Evolutionary conservation across 176 grass and related monocot species (phyloP).

Genomic region (Raddia guianensis): DNA sequence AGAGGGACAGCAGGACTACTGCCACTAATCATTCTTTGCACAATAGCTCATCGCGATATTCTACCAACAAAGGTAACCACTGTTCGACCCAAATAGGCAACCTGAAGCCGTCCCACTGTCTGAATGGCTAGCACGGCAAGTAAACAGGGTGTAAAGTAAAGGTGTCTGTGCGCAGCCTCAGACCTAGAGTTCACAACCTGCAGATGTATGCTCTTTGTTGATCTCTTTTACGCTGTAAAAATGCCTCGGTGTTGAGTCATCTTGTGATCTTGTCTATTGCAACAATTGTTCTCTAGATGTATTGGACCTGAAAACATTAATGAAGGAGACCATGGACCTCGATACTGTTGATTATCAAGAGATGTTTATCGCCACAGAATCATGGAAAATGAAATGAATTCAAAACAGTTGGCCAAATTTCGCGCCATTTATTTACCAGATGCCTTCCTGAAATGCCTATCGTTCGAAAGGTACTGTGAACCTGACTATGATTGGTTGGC

Average conservation of each 20-base stretch:
- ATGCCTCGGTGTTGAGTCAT: too few relatives aligned
- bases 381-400: too few relatives aligned
- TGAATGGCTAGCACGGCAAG: constrained; percentile 31
- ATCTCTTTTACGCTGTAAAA: not conserved
- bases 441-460: too few relatives aligned
- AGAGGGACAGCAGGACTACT: constrained; percentile 6
- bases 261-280: not conserved
- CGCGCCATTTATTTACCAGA: too few relatives aligned
- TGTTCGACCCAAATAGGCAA: not conserved
- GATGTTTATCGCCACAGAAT: too few relatives aligned
- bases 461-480: too few relatives aligned
- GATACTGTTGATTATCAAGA: too few relatives aligned
- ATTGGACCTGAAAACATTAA: not conserved
- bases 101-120: not conserved
- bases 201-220: not conserved
- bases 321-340: not conserved
- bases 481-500: not conserved
- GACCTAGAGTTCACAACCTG: not conserved
- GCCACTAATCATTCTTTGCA: constrained; percentile 24
- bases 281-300: not conserved
- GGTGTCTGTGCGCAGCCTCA: not conserved
- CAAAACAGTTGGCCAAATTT: not conserved
- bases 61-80: constrained; percentile 20
- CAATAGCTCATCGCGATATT: constrained; percentile 1
- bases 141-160: constrained; percentile 11